These are phyloP conservation scores for Moricandia moricandioides DNA, from an alignment of 345 rosid species.

Conservation along the genomic window DNA sequence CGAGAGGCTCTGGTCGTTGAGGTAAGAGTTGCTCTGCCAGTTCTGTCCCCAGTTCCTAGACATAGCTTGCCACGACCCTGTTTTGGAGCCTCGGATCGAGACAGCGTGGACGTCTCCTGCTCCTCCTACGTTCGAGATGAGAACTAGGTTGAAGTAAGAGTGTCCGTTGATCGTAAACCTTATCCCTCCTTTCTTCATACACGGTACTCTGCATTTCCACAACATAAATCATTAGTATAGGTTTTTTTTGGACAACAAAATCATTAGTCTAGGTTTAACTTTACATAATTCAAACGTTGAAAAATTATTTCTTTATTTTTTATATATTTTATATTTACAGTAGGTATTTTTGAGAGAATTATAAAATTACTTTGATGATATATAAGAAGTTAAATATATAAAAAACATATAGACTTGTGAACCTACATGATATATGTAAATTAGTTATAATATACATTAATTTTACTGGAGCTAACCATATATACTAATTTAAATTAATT, in stretches of 20 bases:
- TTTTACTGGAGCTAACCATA: background rate
- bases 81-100: slow-evolving; percentile 83
- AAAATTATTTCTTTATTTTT: background rate
- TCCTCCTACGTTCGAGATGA: slow-evolving; percentile 79
- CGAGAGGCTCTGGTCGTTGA: slow-evolving; percentile 80
- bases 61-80: slow-evolving; percentile 84
- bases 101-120: slow-evolving; percentile 80
- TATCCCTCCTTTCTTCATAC: slow-evolving; percentile 86
- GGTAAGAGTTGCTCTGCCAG: slow-evolving; percentile 91
- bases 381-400: background rate
- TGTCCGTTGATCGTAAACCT: slow-evolving; percentile 90
- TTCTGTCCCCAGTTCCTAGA: slow-evolving; percentile 99
- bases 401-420: background rate
- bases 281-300: too few relatives aligned
- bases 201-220: slow-evolving; percentile 58
- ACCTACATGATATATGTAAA: too few relatives aligned
- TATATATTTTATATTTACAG: background rate
- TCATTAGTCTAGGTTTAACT: too few relatives aligned
- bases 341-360: background rate
- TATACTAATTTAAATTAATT: background rate
- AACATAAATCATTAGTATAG: background rate
- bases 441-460: too few relatives aligned
- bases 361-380: background rate
- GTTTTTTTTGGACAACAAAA: too few relatives aligned
- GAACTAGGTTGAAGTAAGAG: slow-evolving; percentile 88